Evolutionary conservation across 371 early-diverging fungal genomes (phyloP), one percentile per base, ranked within the genome.

Genomic region (Mortierella sp.): DNA sequence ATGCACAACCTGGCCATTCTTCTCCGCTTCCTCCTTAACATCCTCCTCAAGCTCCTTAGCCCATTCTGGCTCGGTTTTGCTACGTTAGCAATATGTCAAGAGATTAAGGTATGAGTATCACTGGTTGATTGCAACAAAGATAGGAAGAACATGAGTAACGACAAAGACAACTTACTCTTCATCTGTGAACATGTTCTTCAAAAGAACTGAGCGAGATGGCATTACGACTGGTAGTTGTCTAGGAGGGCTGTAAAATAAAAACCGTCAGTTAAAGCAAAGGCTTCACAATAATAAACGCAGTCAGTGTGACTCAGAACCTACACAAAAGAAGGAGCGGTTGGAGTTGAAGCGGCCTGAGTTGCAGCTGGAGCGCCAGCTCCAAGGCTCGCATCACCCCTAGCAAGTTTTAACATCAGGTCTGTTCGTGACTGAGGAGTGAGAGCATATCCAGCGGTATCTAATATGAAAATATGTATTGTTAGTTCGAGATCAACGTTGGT

Each of bases 151-250:
- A 22, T n/a, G 10, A 16, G 11, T 55, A 8, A 55, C 22, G 15
- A 70, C 10, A 55, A 7, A 32, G 3, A 4, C 58, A 57, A 16
- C 92, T 84, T 91, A 95, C 94, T 96, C 95, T 47, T 85, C 91
- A 21, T 97, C 96, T 61, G 97, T 91, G 76, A 97, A 97, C 97
- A 97, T 97, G 72, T 97, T 96, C 69, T 91, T 92, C 73, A 98
- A 86, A 47, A 91, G 86, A 58, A 86, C 84, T 8, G 90, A 84
- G 75, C 88, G 76, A n/a, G 87, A 79, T 38, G 73, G 78, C 82
- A 76, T 72, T 19, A 82, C 76, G 13, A 66, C 71, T 40, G 69
- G 63, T 16, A 71, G 72, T 48, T 71, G 66, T 59, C 72, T 66
- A 71, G 74, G 60, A 53, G 76, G 69, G 64, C 71, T 73, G 43